phyloP scores from a whole-genome alignment of 2,329 filamentous ascomycete species.

The Paecilomyces sp. region DNA sequence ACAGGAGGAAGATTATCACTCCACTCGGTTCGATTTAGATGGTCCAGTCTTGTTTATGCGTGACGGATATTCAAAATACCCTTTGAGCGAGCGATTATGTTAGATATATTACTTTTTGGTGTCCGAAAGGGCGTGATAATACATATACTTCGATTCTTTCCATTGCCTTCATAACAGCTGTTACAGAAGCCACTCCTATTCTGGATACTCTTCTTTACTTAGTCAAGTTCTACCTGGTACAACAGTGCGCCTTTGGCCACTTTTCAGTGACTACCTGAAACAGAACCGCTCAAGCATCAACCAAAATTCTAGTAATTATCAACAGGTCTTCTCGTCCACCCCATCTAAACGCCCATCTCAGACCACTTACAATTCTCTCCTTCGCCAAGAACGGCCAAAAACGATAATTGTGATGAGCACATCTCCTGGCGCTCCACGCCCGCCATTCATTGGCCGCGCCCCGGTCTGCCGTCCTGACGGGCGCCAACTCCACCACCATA shows the following conservation, averaged over 20 bases:
- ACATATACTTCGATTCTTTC: background rate
- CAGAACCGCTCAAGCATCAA: no score
- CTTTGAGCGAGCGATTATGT: background rate
- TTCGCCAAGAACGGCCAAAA: background rate
- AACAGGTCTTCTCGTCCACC: background rate
- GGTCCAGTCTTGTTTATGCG: background rate
- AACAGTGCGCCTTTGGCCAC: no score
- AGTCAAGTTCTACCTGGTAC: no score
- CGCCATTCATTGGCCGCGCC: background rate
- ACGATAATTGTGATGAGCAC: background rate
- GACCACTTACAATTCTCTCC: background rate
- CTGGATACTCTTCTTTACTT: background rate
- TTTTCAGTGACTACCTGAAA: no score
- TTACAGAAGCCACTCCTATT: background rate
- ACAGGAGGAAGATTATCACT: background rate
- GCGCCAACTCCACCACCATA: conserved; percentile 4
- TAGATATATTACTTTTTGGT: background rate
- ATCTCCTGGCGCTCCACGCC: background rate
- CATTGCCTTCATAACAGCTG: background rate
- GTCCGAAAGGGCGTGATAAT: background rate
- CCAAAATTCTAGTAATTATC: no score
- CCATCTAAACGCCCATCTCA: background rate
- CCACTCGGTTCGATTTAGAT: background rate
- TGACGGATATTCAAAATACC: background rate
- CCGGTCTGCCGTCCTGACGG: conserved; percentile 8